Evolutionary conservation across 202 grass and related monocot species (phyloP).

Genomic region (Musa balbisiana): DNA sequence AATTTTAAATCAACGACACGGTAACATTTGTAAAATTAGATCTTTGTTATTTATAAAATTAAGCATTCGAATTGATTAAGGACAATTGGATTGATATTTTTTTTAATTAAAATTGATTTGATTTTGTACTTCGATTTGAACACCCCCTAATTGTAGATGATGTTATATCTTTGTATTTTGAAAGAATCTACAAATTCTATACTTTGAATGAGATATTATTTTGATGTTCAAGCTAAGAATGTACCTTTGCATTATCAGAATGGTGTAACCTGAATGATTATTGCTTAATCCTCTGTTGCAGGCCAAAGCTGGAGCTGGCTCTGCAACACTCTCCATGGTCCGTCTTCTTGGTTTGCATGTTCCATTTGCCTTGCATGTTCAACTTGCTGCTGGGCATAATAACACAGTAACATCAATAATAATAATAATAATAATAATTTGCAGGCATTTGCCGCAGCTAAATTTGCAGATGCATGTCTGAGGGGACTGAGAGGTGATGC

Average conservation of each 20-base stretch:
- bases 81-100: too few species aligned
- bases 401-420: not conserved
- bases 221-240: not conserved
- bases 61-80: too few species aligned
- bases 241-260: not conserved
- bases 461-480: constrained; percentile 56
- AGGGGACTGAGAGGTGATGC: constrained; percentile 51
- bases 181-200: not conserved
- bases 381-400: not conserved
- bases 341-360: constrained; percentile 7
- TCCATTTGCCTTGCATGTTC: not conserved
- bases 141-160: not conserved
- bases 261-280: not conserved
- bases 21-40: too few species aligned
- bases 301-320: constrained; percentile 62
- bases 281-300: constrained; percentile 20
- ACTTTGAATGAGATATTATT: not conserved
- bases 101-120: too few species aligned
- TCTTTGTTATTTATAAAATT: too few species aligned
- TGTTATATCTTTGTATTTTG: not conserved
- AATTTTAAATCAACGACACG: too few species aligned
- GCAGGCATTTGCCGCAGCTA: constrained; percentile 61
- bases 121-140: too few species aligned
- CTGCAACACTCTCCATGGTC: constrained; percentile 74
- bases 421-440: constrained; percentile 6